These are phyloP conservation scores for Rutstroemia sp. DNA, from an alignment of 2,329 filamentous ascomycete species.

Conservation along the genomic window DNA sequence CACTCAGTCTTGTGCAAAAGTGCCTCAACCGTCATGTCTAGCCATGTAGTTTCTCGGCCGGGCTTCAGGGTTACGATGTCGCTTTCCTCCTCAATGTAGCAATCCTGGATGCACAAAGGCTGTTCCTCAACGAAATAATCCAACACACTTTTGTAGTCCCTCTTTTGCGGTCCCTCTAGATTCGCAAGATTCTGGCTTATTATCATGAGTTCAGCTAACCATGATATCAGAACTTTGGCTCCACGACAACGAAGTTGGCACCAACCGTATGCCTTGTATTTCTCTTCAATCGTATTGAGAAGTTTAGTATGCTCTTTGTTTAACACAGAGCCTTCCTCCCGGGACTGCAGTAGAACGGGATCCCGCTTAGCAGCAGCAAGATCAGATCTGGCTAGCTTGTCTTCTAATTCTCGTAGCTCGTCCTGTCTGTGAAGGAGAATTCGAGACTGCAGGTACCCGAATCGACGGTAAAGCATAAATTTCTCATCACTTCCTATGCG, in stretches of 20 bases:
- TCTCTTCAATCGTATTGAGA: neutral
- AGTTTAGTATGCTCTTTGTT: neutral
- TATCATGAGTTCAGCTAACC: neutral
- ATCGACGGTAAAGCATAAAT: neutral
- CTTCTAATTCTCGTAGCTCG: no score
- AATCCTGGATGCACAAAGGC: neutral
- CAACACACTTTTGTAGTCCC: neutral
- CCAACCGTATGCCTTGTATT: neutral
- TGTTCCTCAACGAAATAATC: no score
- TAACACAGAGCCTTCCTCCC: no score
- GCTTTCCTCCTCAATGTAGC: neutral
- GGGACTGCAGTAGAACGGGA: no score
- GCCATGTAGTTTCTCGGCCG: neutral
- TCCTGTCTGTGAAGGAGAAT: neutral
- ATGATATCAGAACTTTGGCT: neutral
- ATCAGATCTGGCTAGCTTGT: no score
- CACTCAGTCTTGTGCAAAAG: no score
- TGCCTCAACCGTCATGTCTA: neutral
- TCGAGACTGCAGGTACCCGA: neutral
- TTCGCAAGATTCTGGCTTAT: neutral
- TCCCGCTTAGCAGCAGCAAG: no score
- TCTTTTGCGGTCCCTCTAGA: neutral
- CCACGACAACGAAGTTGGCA: neutral
- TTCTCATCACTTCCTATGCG: neutral
- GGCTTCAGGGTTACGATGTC: neutral